Conservation (phyloP, 2,329 filamentous ascomycete genomes). For the Fusarium denticulatum region DNA sequence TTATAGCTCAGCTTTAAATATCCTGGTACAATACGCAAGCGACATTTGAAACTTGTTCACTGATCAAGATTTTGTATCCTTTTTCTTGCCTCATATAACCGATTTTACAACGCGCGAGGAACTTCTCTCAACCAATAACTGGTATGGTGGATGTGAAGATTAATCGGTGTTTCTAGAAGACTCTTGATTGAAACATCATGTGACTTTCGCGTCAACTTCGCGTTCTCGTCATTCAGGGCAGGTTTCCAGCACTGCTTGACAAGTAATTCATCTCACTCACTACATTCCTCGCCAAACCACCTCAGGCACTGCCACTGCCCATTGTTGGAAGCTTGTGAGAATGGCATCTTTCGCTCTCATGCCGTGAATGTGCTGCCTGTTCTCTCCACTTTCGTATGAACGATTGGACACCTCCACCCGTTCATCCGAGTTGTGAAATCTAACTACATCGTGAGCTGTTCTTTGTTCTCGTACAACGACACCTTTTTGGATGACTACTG, state of each 20-base stretch:
- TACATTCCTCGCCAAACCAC: conserved; percentile 4
- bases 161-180: background rate
- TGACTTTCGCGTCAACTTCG: conserved; percentile 47
- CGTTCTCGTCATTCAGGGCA: conserved; percentile 2
- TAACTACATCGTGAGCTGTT: background rate
- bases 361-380: conserved; percentile 23
- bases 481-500: background rate
- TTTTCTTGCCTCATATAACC: background rate
- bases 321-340: background rate
- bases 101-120: background rate
- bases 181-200: conserved; percentile 34
- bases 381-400: background rate
- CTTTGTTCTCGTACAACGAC: background rate
- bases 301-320: conserved; percentile 4
- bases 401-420: background rate
- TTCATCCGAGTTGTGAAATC: background rate
- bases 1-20: background rate
- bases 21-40: background rate
- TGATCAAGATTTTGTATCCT: background rate
- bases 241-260: conserved; percentile 29
- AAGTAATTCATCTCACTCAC: conserved; percentile 36
- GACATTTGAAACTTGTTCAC: background rate
- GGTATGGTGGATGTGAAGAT: background rate
- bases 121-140: background rate
- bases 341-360: conserved; percentile 10